phyloP scores from a whole-genome alignment of 192 early-diverging fungal genomes.

The Coemansia sp. region DNA sequence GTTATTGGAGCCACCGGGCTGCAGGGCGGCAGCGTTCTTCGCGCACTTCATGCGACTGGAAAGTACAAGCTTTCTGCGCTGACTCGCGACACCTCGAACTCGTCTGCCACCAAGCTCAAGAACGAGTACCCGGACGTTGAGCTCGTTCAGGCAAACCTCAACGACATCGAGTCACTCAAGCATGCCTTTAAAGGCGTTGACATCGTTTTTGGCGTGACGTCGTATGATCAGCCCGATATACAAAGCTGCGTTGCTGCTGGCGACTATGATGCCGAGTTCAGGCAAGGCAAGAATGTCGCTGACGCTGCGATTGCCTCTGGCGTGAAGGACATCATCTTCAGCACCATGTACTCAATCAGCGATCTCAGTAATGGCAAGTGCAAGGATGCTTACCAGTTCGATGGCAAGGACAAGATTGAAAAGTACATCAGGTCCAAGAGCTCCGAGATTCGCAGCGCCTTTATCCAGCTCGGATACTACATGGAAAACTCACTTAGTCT shows the following conservation, averaged over 20 bases:
- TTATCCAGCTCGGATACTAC: conserved; percentile 29
- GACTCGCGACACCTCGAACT: conserved; percentile 22
- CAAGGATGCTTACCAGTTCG: conserved; percentile 22
- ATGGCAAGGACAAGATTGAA: conserved; percentile 34
- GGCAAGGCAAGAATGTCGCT: conserved; percentile 41
- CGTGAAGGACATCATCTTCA: conserved; percentile 27
- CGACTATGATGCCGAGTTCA: conserved; percentile 28
- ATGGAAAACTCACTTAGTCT: conserved; percentile 39
- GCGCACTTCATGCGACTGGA: conserved; percentile 21
- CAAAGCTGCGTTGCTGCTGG: conserved; percentile 6
- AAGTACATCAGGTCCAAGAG: conserved; percentile 32
- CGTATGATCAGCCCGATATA: conserved; percentile 18
- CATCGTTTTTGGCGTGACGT: conserved; percentile 37
- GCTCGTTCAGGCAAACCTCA: conserved; percentile 22
- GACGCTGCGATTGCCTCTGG: conserved; percentile 36
- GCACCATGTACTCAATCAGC: conserved; percentile 32
- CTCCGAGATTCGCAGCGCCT: conserved; percentile 20
- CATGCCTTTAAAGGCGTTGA: conserved; percentile 26
- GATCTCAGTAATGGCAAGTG: conserved; percentile 26
- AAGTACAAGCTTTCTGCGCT: conserved; percentile 36
- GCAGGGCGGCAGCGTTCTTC: conserved; percentile 45
- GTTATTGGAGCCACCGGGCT: conserved; percentile 45
- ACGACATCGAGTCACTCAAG: conserved; percentile 21
- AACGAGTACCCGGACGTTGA: conserved; percentile 32
- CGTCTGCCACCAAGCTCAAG: conserved; percentile 10